Conservation (phyloP, 306 rosid species). For the Psophocarpus tetragonolobus region DNA sequence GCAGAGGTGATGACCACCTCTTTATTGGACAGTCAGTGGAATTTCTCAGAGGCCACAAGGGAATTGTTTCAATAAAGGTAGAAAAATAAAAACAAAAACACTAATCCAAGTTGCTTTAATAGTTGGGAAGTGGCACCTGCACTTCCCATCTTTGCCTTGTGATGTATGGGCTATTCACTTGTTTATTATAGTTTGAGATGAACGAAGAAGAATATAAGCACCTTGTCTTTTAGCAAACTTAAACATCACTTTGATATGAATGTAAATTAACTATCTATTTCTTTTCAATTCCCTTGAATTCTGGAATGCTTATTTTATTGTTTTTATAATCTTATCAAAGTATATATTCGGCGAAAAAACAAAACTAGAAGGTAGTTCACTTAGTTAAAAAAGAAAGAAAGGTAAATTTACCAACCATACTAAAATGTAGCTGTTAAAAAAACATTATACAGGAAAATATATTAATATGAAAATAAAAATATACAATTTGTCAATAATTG, state of each 20-base stretch:
- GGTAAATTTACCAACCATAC: no score
- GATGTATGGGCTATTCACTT: constrained; percentile 38
- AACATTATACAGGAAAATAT: background rate
- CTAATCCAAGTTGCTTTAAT: constrained; percentile 20
- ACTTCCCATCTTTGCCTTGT: constrained; percentile 29
- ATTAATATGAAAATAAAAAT: background rate
- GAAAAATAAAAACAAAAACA: constrained; percentile 15
- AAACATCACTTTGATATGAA: constrained; percentile 16
- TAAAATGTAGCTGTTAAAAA: no score
- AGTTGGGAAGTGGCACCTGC: constrained; percentile 37
- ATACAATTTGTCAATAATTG: background rate
- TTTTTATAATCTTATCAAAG: background rate
- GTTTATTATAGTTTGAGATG: constrained; percentile 28
- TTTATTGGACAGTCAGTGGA: constrained; percentile 43
- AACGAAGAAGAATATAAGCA: background rate
- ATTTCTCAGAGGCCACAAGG: constrained; percentile 23
- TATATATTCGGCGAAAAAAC: no score
- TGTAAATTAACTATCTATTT: background rate
- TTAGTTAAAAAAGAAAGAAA: no score
- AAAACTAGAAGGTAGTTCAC: no score
- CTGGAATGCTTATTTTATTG: constrained; percentile 5
- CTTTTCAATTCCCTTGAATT: background rate
- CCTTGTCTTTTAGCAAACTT: background rate
- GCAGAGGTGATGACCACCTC: constrained; percentile 40
- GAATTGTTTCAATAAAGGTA: constrained; percentile 30